phyloP scores from a whole-genome alignment of 371 early-diverging fungal genomes.

The Lichtheimia ramosa region DNA sequence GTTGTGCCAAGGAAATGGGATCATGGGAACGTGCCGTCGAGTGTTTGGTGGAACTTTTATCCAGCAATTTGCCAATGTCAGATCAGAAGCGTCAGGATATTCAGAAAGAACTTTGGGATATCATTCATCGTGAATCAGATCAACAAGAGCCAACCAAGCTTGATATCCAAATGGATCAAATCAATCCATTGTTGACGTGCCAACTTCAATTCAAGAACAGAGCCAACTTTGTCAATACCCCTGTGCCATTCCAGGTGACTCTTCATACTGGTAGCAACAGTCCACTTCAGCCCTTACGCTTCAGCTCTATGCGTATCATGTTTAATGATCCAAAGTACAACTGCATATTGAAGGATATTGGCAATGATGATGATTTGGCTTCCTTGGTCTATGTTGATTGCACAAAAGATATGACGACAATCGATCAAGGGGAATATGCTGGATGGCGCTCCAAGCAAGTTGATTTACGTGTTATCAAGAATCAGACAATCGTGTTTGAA shows the following conservation, averaged over 20 bases:
- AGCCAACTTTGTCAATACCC: conserved; percentile 33
- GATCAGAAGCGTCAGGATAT: conserved; percentile 46
- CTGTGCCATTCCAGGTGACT: conserved; percentile 34
- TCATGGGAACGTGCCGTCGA: conserved; percentile 66
- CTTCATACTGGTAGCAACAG: conserved; percentile 29
- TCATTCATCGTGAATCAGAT: conserved; percentile 15
- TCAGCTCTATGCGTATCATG: conserved; percentile 46
- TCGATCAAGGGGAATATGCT: conserved; percentile 23
- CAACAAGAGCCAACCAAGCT: conserved; percentile 30
- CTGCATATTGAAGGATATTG: conserved; percentile 22
- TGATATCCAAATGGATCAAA: conserved; percentile 68
- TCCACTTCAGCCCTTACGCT: conserved; percentile 43
- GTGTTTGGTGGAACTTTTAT: conserved; percentile 71
- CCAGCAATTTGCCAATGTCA: conserved; percentile 44
- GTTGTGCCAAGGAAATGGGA: conserved; percentile 73
- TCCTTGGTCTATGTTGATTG: conserved; percentile 24
- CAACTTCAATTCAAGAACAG: conserved; percentile 47
- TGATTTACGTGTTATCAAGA: conserved; percentile 53
- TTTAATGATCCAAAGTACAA: conserved; percentile 60
- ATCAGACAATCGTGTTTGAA: conserved; percentile 64
- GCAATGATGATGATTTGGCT: conserved; percentile 2
- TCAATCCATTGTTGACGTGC: conserved; percentile 62
- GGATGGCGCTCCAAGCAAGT: conserved; percentile 28
- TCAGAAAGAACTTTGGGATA: conserved; percentile 46
- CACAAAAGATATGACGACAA: conserved; percentile 11